Base-by-base conservation (phyloP, 345 rosid species). In the Triadica sebifera region DNA sequence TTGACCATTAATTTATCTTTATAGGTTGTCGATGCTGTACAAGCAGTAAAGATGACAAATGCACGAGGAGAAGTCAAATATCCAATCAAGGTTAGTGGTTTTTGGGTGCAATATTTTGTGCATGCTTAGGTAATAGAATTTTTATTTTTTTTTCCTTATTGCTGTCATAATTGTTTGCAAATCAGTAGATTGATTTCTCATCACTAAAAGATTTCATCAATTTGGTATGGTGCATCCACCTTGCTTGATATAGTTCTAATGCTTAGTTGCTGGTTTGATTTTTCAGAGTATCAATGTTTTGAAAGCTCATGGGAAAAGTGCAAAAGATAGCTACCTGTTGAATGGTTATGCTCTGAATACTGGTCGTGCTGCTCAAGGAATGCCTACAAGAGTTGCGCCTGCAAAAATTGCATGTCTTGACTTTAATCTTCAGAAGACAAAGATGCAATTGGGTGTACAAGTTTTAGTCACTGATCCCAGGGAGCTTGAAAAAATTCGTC, bases 281-380 rank as follows among this genome's bases (percentile, higher is more conserved):
- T 71, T 74, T 17, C 73, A 93, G 99, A 91, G 96, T 8, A 91
- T 93, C 76, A 96, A 91, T 77, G 82, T 90, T 81, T 85, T 96
- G 78, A 96, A 93, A 87, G 96, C 99, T 74, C 99, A 96, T 81
- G 98, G 96, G 13, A 82, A 90, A 83, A 93, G 98, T 82, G 98
- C 96, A 38, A 93, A 84, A 81, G 97, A 91, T 13, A 95, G 98
- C 85, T 91, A 87, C 78, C 80, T 95, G 72, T 80, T 95, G 83
- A 90, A 91, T 78, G 99, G 99, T 12, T 91, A 93, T 80, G 99
- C 99, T 25, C 85, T 95, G 72, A 89, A 91, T 72, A 88, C 98
- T 69, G 97, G 96, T 4, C 96, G 94, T 75, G 96, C 98, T 80
- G 97, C 99, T 47, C 99, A 91, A 84, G 99, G 99, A 77, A 93